A percentile compares a stretch with the other conserved stretches of the same genome.
These are phyloP conservation scores for Leucocoprinus birnbaumii DNA, from an alignment of 768 basidiomycete species.

Conservation along the genomic window DNA sequence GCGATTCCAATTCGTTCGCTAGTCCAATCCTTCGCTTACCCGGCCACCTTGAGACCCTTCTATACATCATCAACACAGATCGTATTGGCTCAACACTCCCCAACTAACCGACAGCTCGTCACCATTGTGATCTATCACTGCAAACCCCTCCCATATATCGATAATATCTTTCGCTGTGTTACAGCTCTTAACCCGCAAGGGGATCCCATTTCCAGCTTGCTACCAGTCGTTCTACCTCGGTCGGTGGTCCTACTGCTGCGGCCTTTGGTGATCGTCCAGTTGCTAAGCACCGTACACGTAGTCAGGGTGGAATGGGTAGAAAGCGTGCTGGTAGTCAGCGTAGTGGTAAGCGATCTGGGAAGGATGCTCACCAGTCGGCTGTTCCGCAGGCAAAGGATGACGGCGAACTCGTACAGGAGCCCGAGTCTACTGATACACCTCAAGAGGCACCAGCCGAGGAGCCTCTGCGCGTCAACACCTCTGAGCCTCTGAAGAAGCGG, in stretches of 20 bases:
- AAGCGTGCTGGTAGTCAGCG: conserved; percentile 78
- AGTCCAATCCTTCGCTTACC: too few species aligned
- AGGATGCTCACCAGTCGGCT: conserved; percentile 32
- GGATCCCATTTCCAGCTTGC: conserved; percentile 50
- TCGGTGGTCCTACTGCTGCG: conserved; percentile 46
- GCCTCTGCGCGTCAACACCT: conserved; percentile 63
- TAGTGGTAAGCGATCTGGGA: conserved; percentile 62
- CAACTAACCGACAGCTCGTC: too few species aligned
- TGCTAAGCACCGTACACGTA: conserved; percentile 66
- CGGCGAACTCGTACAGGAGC: conserved; percentile 44
- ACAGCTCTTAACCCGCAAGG: too few species aligned
- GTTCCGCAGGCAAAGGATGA: conserved; percentile 34
- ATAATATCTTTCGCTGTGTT: too few species aligned
- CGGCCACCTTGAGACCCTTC: too few species aligned
- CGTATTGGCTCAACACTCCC: too few species aligned
- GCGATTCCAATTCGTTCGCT: too few species aligned
- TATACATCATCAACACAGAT: too few species aligned
- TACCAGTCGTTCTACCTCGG: conserved; percentile 50
- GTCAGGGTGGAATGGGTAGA: conserved; percentile 50
- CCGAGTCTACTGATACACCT: conserved; percentile 33
- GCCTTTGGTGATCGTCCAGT: conserved; percentile 55
- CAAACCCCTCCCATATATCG: too few species aligned
- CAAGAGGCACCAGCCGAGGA: conserved; percentile 49
- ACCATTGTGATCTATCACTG: too few species aligned
- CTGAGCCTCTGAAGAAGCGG: conserved; percentile 44